These are phyloP conservation scores for Trichoderma parareesei DNA, from an alignment of 495 filamentous ascomycete genomes.

Conservation along the genomic window DNA sequence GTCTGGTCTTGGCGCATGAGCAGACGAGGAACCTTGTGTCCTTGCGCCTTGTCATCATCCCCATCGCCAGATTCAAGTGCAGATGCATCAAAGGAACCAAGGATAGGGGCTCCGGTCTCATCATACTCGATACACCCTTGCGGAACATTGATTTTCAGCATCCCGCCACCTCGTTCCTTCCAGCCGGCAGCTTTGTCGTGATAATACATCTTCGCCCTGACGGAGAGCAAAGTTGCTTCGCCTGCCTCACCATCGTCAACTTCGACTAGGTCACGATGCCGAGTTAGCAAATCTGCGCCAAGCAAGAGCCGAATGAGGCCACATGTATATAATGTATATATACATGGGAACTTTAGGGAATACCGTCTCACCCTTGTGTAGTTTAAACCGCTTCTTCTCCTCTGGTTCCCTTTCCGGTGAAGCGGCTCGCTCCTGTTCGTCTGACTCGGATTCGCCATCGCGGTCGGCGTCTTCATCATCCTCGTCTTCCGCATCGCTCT, in stretches of 20 bases:
- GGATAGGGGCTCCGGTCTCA: slow-evolving; percentile 33
- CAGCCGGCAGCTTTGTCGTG: slow-evolving; percentile 50
- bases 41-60: background rate
- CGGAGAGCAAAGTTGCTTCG: slow-evolving; percentile 60
- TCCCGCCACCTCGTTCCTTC: slow-evolving; percentile 80
- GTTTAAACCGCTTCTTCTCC: slow-evolving; percentile 58
- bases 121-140: slow-evolving; percentile 37
- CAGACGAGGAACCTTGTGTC: slow-evolving; percentile 49
- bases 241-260: slow-evolving; percentile 63
- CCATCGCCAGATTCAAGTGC: slow-evolving; percentile 33
- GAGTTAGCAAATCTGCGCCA: slow-evolving; percentile 20
- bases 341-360: background rate
- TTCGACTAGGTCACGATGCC: slow-evolving; percentile 23
- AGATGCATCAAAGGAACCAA: slow-evolving; percentile 41
- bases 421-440: slow-evolving; percentile 33
- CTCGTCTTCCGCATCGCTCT: slow-evolving; percentile 45
- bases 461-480: slow-evolving; percentile 33
- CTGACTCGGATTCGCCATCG: slow-evolving; percentile 37
- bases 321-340: too few relatives aligned
- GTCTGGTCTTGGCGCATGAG: slow-evolving; percentile 85
- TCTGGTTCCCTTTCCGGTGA: slow-evolving; percentile 31
- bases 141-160: slow-evolving; percentile 76
- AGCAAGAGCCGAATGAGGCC: background rate
- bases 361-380: slow-evolving; percentile 53
- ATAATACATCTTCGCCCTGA: slow-evolving; percentile 65